Evolutionary conservation across 441 rosid genomes (phyloP).

Genomic region (Metrosideros polymorpha): DNA sequence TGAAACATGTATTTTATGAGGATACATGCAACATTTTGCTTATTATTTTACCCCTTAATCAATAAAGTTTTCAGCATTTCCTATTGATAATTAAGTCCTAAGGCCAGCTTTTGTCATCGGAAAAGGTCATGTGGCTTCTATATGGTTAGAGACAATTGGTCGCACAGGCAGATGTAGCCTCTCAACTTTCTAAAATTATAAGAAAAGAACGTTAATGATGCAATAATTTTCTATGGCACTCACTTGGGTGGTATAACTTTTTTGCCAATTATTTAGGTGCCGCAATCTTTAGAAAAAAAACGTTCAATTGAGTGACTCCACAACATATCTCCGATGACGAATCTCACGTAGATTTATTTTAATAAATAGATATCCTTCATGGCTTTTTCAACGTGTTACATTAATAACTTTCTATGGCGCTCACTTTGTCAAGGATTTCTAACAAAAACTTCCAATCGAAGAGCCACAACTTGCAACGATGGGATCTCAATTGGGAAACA

Average conservation of each 20-base stretch:
- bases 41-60: neutral
- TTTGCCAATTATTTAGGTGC: neutral
- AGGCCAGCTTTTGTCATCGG: neutral
- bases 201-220: neutral
- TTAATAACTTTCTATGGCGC: too few relatives aligned
- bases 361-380: too few relatives aligned
- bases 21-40: neutral
- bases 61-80: neutral
- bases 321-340: neutral
- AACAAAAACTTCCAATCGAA: neutral
- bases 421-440: too few relatives aligned
- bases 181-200: neutral
- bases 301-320: neutral
- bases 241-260: neutral
- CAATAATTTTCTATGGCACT: too few relatives aligned
- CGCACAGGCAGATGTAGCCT: neutral
- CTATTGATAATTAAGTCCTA: neutral
- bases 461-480: neutral
- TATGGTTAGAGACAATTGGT: neutral
- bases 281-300: neutral
- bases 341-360: too few relatives aligned
- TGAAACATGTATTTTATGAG: neutral
- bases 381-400: too few relatives aligned
- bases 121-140: neutral
- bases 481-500: neutral